Evolutionary conservation across 208 protist genomes (phyloP).

Genomic region (Crithidia sp.): DNA sequence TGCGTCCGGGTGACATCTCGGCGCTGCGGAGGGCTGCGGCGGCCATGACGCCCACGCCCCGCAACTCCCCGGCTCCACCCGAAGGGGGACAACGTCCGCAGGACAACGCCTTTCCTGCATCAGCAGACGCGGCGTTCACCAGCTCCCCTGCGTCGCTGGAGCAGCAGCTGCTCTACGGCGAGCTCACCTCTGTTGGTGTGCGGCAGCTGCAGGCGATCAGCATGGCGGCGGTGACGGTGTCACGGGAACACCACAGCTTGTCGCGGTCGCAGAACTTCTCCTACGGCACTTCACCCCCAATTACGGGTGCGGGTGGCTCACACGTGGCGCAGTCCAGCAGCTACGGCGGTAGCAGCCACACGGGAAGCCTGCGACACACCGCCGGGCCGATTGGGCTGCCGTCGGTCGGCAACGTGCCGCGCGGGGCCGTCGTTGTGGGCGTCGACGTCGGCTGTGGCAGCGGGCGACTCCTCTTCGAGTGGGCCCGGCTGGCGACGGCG

Average conservation of each 20-base stretch:
- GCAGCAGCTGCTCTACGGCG: conserved; percentile 66
- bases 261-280: conserved; percentile 19
- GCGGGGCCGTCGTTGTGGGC: conserved; percentile 35
- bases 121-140: background rate
- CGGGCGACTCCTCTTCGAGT: conserved; percentile 82
- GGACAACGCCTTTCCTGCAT: background rate
- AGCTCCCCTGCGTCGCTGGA: background rate
- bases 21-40: conserved; percentile 22
- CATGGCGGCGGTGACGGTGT: conserved; percentile 22
- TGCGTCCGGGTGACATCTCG: conserved; percentile 41
- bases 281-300: background rate
- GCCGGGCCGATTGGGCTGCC: background rate
- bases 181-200: conserved; percentile 67
- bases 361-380: background rate
- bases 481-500: conserved; percentile 48
- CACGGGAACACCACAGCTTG: conserved; percentile 14
- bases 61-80: no score
- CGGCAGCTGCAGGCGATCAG: conserved; percentile 62
- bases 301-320: background rate
- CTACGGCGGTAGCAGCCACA: background rate
- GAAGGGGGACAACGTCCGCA: background rate
- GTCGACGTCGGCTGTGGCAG: conserved; percentile 75
- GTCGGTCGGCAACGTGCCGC: conserved; percentile 7
- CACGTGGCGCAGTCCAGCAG: background rate
- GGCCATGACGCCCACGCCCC: background rate